phyloP scores from a whole-genome alignment of 306 rosid species.

The Pueraria montana region DNA sequence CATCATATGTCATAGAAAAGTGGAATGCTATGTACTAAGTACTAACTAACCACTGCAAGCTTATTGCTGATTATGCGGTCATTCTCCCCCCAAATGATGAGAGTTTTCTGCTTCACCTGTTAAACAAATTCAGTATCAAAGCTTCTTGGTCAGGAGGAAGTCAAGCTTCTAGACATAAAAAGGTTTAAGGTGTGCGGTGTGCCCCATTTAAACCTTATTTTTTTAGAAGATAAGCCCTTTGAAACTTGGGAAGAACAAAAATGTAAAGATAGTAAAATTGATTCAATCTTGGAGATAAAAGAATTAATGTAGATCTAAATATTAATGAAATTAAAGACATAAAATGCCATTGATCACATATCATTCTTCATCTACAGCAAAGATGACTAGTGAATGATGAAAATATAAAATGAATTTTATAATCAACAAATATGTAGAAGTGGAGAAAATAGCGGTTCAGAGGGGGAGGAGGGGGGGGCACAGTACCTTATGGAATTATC shows the following conservation, averaged over 20 bases:
- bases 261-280: not conserved
- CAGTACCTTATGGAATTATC: not conserved
- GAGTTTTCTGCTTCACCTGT: constrained; percentile 79
- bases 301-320: not conserved
- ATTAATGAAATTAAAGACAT: constrained; percentile 1
- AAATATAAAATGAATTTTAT: not conserved
- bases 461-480: not conserved
- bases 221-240: not conserved
- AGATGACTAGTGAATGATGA: not conserved
- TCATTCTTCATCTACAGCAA: not conserved
- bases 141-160: not conserved
- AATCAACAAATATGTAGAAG: not conserved
- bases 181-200: not conserved
- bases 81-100: constrained; percentile 90
- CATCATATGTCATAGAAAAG: not conserved
- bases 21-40: constrained; percentile 8
- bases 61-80: constrained; percentile 74
- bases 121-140: constrained; percentile 28
- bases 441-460: not conserved
- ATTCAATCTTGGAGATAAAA: not conserved
- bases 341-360: not conserved
- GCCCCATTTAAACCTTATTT: not conserved
- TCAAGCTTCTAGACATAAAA: not conserved
- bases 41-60: constrained; percentile 75
- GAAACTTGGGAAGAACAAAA: not conserved